Base-by-base conservation (phyloP, 352 stramenopile species). In the Blastocystis sp. region DNA sequence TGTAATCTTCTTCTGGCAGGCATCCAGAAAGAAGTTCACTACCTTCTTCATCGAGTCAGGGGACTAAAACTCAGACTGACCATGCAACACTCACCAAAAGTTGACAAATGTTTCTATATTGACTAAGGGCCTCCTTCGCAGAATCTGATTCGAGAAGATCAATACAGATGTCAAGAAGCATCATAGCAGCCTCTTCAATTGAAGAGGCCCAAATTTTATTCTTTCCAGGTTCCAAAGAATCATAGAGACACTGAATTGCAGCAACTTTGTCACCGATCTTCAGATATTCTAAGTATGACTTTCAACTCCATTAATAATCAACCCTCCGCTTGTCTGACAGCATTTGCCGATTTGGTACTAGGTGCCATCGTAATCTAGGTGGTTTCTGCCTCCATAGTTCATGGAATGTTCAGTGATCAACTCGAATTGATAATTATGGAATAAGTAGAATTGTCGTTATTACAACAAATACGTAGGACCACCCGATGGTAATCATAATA, bases 101-200 rank as follows among this genome's bases (percentile, higher is more conserved):
- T 22, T 84, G 73, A 40, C 73, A 84, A 27, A 84, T 84, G 22
- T 84, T 84, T 70, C 73, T 78, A 51, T 84, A 84, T 33, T 84
- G 73, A 27, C 30, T 70, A 6, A 84, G 48, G 4, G 54, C 73
- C 58, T 84, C 73, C 58, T 84, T 84, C 27, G 48, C 73, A 1
- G 73, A 70, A 2, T 84, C 73, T 3, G 58, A 66, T 15, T 84
- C 73, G 2, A 30, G 54, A 70, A 70, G 70, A 44, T 73, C 27
- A 17, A 84, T 44, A 54, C 73, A 84, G 37, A 84, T 84, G 33
- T 84, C 73, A n/a, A 84, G 58, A 54, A 84, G 37, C 54, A 62
- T 33, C 17, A 42, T 84, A 48, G 64, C 53, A n/a, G 37, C 54
- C 30, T 84, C 73, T 60, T 62, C 42, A 5, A 84, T 40, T 6